phyloP scores from a whole-genome alignment of 1,284 basidiomycete genomes.

The Austroboletus niveus region DNA sequence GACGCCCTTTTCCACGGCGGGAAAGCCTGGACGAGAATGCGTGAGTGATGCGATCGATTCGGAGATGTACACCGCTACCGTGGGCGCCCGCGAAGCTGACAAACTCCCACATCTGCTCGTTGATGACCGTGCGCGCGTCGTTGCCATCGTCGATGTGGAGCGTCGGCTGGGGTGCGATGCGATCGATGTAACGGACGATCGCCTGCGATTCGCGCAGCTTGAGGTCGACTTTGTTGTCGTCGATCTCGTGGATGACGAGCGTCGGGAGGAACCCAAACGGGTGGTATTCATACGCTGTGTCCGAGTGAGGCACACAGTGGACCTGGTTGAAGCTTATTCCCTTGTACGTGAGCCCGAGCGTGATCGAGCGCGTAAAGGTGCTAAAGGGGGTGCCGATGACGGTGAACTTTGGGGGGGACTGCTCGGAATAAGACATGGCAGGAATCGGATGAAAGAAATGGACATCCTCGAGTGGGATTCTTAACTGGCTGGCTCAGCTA shows the following conservation, averaged over 20 bases:
- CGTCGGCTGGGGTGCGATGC: slow-evolving; percentile 25
- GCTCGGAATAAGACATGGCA: background rate
- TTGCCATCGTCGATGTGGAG: slow-evolving; percentile 20
- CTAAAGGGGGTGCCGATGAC: slow-evolving; percentile 35
- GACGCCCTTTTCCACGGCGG: slow-evolving; percentile 29
- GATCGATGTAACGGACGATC: slow-evolving; percentile 30
- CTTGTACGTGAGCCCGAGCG: slow-evolving; percentile 31
- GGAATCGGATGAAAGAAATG: background rate
- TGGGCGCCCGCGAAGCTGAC: slow-evolving; percentile 26
- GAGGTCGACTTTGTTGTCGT: slow-evolving; percentile 23
- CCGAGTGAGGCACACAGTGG: slow-evolving; percentile 28
- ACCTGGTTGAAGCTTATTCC: slow-evolving; percentile 27
- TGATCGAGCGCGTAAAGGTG: slow-evolving; percentile 34
- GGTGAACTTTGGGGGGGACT: slow-evolving; percentile 17
- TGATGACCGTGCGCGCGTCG: slow-evolving; percentile 19
- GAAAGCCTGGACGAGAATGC: slow-evolving; percentile 21
- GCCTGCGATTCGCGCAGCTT: slow-evolving; percentile 30
- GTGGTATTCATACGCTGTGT: slow-evolving; percentile 27
- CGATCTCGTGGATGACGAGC: slow-evolving; percentile 27
- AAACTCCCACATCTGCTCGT: slow-evolving; percentile 35
- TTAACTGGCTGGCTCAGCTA: background rate
- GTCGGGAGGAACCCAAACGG: slow-evolving; percentile 35
- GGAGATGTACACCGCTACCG: slow-evolving; percentile 13
- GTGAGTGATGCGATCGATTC: too few relatives aligned
- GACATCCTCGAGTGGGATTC: background rate